Evolutionary conservation across 1,139 yeast species (phyloP), one percentile per base, ranked within the genome.

Genomic region (Williopsis jadinii): DNA sequence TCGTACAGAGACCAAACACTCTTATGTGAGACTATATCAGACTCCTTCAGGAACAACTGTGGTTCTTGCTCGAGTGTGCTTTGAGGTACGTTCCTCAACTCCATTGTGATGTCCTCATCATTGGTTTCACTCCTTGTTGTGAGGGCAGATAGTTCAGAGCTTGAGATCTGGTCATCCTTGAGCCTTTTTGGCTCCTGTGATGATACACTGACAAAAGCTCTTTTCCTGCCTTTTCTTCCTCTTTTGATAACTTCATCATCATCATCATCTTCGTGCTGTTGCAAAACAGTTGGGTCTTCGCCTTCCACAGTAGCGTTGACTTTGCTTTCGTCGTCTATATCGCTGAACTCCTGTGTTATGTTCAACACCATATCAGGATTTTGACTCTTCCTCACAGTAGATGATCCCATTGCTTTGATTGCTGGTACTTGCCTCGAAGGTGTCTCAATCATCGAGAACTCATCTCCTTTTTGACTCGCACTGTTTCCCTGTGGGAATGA

Each of bases 1-100:
- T 53, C 52, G 41, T 59, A 64, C 13, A 59, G 60, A 36, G 61
- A 58, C 67, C 67, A 66, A 6, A 64, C 64, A 37, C 63, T 54
- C 31, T 54, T 53, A 15, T 50, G 51, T 39, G 56, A 61, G 1
- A 47, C 19, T 5, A 64, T 51, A 40, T 63, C 65, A 2, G 45
- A 39, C 24, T 50, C 52, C 2, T 56, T 47, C 30, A 28, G 30
- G 10, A 52, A 35, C 3, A 46, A 15, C 30, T 36, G 28, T 15
- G 35, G 36, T 10, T 42, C 47, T 31, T 37, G 41, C 5, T 3
- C 28, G 12, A 41, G 42, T 2, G 34, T 30, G 9, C 26, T 30
- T 10, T 15, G 12, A 2, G 45, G 42, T 8, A 41, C 14, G 26
- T 9, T 11, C 6, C 19, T 19, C 2, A 15, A 12, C n/a, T 19